phyloP scores from a whole-genome alignment of 2,329 filamentous ascomycete species.

The Nigrograna mackinnonii region DNA sequence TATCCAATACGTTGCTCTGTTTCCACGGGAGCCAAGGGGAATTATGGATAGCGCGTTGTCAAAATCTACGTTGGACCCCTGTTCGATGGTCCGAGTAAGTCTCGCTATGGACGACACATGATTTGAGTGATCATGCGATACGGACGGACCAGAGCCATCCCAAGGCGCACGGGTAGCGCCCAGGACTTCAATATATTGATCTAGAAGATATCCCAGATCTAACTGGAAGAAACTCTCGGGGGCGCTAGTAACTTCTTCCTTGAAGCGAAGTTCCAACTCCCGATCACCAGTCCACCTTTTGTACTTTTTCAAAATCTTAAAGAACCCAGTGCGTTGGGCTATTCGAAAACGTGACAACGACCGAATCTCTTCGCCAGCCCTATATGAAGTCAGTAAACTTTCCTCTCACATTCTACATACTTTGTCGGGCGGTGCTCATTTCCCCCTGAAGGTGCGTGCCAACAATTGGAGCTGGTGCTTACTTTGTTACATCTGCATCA shows the following conservation, averaged over 20 bases:
- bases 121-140: conserved; percentile 11
- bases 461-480: too few species aligned
- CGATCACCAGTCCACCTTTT: conserved; percentile 82
- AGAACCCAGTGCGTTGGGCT: conserved; percentile 75
- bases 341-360: conserved; percentile 72
- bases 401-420: too few species aligned
- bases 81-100: conserved; percentile 44
- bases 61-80: conserved; percentile 50
- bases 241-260: conserved; percentile 65
- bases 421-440: too few species aligned
- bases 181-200: conserved; percentile 53
- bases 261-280: conserved; percentile 67
- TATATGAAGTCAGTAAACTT: conserved; percentile 25
- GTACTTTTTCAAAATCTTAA: conserved; percentile 86
- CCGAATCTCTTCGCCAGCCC: conserved; percentile 72
- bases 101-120: conserved; percentile 30
- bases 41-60: conserved; percentile 53
- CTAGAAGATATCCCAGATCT: conserved; percentile 60
- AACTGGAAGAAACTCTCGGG: conserved; percentile 73
- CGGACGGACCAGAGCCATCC: conserved; percentile 30
- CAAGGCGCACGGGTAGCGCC: conserved; percentile 50
- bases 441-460: too few species aligned
- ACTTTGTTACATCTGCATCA: conserved; percentile 54
- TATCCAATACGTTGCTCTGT: conserved; percentile 57
- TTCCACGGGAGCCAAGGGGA: conserved; percentile 50